Percentiles rank a stretch among this genome's conserved stretches.
These are phyloP conservation scores for Aspergillus tanneri DNA, from an alignment of 2,329 filamentous ascomycete genomes.

Conservation along the genomic window DNA sequence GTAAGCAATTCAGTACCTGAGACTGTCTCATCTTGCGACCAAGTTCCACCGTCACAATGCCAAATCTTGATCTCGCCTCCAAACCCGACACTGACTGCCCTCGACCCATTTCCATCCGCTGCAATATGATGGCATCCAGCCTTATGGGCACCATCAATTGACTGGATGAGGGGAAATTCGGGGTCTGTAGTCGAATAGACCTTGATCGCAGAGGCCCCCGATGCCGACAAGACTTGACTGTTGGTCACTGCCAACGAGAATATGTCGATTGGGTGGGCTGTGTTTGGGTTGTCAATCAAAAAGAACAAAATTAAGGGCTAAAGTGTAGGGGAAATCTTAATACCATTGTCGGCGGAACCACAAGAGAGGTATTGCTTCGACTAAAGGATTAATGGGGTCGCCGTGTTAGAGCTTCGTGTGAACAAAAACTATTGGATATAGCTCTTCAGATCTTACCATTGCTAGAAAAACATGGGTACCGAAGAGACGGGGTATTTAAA, in stretches of 20 bases:
- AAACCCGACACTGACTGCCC: conserved; percentile 83
- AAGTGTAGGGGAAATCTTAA: conserved; percentile 11
- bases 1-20: conserved; percentile 35
- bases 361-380: conserved; percentile 98
- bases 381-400: conserved; percentile 48
- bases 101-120: conserved; percentile 65
- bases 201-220: conserved; percentile 78
- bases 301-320: not conserved
- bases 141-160: conserved; percentile 74
- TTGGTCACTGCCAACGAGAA: conserved; percentile 77
- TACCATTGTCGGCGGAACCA: conserved; percentile 85
- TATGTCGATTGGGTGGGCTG: conserved; percentile 80
- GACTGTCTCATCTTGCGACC: conserved; percentile 53
- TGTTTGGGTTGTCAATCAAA: conserved; percentile 30
- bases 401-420: conserved; percentile 7
- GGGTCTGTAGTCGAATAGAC: conserved; percentile 72
- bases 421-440: not conserved
- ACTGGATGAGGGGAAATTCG: conserved; percentile 75
- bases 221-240: conserved; percentile 74
- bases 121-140: conserved; percentile 89
- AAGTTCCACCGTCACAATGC: conserved; percentile 58
- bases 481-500: not conserved
- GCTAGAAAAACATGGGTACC: not conserved
- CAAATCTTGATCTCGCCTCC: conserved; percentile 86
- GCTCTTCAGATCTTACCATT: conserved; percentile 22